Evolutionary conservation across 2,329 filamentous ascomycete genomes (phyloP), one percentile per base, ranked within the genome.

Genomic region (Fusarium newnesense): DNA sequence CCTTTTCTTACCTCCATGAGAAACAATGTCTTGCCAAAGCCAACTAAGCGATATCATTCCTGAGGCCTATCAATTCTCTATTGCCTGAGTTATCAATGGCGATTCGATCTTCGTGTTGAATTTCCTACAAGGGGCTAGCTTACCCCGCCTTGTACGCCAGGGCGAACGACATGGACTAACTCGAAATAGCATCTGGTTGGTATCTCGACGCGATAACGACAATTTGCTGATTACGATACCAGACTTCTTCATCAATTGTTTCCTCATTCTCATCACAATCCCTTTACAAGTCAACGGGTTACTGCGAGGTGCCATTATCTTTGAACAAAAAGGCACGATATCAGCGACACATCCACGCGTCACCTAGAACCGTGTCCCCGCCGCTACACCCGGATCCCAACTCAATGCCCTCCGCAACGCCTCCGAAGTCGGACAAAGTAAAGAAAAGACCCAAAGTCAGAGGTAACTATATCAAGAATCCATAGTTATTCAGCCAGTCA

Each of bases 381-480:
- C 16, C 9, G 21, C 16, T 6, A 42, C 0, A 42, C 2, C 52
- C 4, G 21, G 37, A n/a, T 9, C n/a, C 9, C 13, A 28, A 10
- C 36, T 34, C 42, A 26, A 70, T 70, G 67, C 49, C 67, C 21
- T 43, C 66, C 6, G 26, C 13, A n/a, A 49, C 64, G 18, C 43
- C 52, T n/a, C 26, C 60, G 18, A 60, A 46, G n/a, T 56, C 63
- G 46, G 57, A 49, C 11, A 69, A 60, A 28, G 34, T 19, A 11
- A 73, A 69, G 28, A 73, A 73, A 30, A 69, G 71, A 18, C 71
- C 71, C 13, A 73, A 73, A 43, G 60, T 73, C 2, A 74, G 64
- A 72, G 71, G 71, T 69, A n/a, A 42, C 7, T 21, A n/a, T 12
- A 39, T 56, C 21, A 5, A 16, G 13, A 2, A 18, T 7, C 32